Conservation (phyloP, 441 rosid genomes). For the Euphorbia corollata region DNA sequence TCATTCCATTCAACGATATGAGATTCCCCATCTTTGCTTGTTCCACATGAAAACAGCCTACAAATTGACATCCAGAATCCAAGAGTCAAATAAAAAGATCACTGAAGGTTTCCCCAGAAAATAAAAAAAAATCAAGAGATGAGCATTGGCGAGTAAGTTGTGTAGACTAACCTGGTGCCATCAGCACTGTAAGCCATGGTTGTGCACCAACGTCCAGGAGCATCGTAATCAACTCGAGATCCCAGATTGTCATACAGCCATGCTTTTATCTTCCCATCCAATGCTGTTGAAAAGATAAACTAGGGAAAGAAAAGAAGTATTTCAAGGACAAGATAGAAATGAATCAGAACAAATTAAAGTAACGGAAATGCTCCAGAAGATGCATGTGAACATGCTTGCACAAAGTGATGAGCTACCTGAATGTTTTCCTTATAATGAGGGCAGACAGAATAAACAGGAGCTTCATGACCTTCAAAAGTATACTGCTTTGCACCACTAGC, state of each 20-base stretch:
- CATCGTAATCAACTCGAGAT: constrained; percentile 92
- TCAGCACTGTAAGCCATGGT: constrained; percentile 98
- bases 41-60: constrained; percentile 35
- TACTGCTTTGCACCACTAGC: constrained; percentile 55
- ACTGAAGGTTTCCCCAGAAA: not conserved
- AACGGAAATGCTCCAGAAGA: not conserved
- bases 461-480: constrained; percentile 93
- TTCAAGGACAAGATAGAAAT: constrained; percentile 18
- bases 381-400: not conserved
- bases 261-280: constrained; percentile 93
- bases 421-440: constrained; percentile 92
- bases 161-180: constrained; percentile 64
- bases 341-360: constrained; percentile 3
- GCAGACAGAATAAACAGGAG: constrained; percentile 85
- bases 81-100: constrained; percentile 10
- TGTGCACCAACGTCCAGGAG: constrained; percentile 97
- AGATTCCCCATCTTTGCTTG: constrained; percentile 31
- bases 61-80: constrained; percentile 19
- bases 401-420: constrained; percentile 51
- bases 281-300: constrained; percentile 93
- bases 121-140: constrained; percentile 12
- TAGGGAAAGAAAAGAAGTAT: constrained; percentile 25
- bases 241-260: constrained; percentile 94
- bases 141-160: constrained; percentile 12
- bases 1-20: constrained; percentile 37